Conservation (phyloP, 2,329 filamentous ascomycete genomes). For the Fusarium robinianum region DNA sequence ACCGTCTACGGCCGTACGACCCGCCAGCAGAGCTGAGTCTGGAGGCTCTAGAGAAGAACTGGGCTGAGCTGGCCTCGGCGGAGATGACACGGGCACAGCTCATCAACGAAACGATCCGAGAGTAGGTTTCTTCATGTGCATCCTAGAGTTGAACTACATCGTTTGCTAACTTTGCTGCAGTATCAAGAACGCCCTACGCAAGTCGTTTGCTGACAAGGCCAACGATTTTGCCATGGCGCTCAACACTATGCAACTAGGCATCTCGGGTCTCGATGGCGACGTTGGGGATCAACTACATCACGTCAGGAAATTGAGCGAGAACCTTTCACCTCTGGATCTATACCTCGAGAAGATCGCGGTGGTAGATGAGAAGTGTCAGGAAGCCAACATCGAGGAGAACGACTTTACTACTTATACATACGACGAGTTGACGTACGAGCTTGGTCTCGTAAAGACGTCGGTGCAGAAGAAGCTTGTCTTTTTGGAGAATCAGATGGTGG, state of each 20-base stretch:
- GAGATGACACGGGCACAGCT: slow-evolving; percentile 89
- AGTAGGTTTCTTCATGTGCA: slow-evolving; percentile 62
- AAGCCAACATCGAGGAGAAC: slow-evolving; percentile 99
- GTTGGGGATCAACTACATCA: slow-evolving; percentile 93
- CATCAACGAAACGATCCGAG: slow-evolving; percentile 97
- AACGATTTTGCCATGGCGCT: slow-evolving; percentile 96
- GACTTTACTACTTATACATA: slow-evolving; percentile 99
- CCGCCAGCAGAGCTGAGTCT: slow-evolving; percentile 83
- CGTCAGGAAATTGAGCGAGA: slow-evolving; percentile 82
- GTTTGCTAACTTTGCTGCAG: slow-evolving; percentile 48
- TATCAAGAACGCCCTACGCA: slow-evolving; percentile 93
- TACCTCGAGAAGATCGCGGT: slow-evolving; percentile 87
- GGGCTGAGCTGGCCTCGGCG: slow-evolving; percentile 76
- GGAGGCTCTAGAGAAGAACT: slow-evolving; percentile 81
- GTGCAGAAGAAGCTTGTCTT: slow-evolving; percentile 97
- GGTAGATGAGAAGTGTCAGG: slow-evolving; percentile 85
- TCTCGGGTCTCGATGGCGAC: slow-evolving; percentile 96
- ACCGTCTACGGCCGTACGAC: slow-evolving; percentile 87
- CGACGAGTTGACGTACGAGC: slow-evolving; percentile 92
- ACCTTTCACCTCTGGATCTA: slow-evolving; percentile 83
- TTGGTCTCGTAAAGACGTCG: slow-evolving; percentile 86
- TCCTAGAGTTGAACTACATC: background rate
- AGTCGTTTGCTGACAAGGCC: slow-evolving; percentile 94
- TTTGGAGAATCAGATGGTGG: slow-evolving; percentile 97
- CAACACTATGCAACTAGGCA: slow-evolving; percentile 91